Evolutionary conservation across 140 eudicot genomes (phyloP), one percentile per base, ranked within the genome.

Genomic region (Ambrosia hybrid): DNA sequence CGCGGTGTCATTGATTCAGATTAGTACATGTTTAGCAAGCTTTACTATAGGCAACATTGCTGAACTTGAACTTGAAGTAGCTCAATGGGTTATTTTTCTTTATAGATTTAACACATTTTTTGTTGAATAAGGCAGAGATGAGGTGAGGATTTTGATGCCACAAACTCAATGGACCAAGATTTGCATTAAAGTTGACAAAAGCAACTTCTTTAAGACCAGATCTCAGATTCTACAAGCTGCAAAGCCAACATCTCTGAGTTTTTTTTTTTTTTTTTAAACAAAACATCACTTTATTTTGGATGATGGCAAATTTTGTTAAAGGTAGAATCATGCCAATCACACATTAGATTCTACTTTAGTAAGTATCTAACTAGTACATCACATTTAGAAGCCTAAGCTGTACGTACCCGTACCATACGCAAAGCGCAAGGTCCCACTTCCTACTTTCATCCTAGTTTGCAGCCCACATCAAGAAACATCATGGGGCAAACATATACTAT

Each of bases 341-440:
- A 4, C 81, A 16, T 71, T 67, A 81, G 85, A 81, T 81, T 76
- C 82, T 82, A 74, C 83, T 85, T 85, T 79, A 69, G 65, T 51
- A 79, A 71, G 85, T 76, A 80, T 82, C 85, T 79, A 80, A 65
- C 67, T 73, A 76, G 83, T 74, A 83, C 81, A 82, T 70, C 71
- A 59, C 63, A 75, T 76, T 79, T 79, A 12, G 68, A 56, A 45
- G 21, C 38, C 69, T 57, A 73, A 60, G 38, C 39, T 37, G 82
- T 80, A 80, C 85, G 68, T 75, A 72, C 48, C 80, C 83, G 87
- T 85, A 85, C 85, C 80, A 61, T 56, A 52, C 79, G 76, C 76
- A 66, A 73, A 73, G 43, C 65, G 4, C 72, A 64, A 68, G 77
- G 75, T 73, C 80, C 71, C 76, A 71, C 78, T 26, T 70, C 15